These are phyloP conservation scores for Candida pini DNA, from an alignment of 805 yeast genomes.

Conservation along the genomic window DNA sequence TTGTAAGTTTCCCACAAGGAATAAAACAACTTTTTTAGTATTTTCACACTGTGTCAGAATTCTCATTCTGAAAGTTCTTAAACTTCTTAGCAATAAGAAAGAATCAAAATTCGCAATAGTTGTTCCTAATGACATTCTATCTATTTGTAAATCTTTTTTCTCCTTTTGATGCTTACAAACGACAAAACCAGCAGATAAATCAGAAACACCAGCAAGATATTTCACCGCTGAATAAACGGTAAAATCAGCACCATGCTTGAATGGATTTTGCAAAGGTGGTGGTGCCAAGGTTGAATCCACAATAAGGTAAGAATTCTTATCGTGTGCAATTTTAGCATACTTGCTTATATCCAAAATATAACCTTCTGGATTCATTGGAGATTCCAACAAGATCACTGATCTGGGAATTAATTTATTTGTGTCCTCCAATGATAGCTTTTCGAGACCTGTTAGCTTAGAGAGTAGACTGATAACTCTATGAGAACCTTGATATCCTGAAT, in stretches of 20 bases:
- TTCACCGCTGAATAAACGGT: slow-evolving; percentile 53
- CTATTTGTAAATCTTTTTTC: slow-evolving; percentile 30
- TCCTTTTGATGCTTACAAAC: slow-evolving; percentile 33
- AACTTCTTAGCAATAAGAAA: slow-evolving; percentile 40
- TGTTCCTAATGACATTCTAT: slow-evolving; percentile 43
- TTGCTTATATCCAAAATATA: slow-evolving; percentile 35
- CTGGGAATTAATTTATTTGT: slow-evolving; percentile 32
- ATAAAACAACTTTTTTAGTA: slow-evolving; percentile 38
- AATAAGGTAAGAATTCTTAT: slow-evolving; percentile 35
- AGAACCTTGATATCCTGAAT: slow-evolving; percentile 47
- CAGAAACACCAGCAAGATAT: slow-evolving; percentile 52
- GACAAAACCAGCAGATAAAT: slow-evolving; percentile 47
- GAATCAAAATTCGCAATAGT: slow-evolving; percentile 48
- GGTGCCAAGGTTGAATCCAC: slow-evolving; percentile 56
- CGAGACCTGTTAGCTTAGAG: slow-evolving; percentile 35
- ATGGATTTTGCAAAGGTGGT: slow-evolving; percentile 50
- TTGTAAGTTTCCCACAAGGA: slow-evolving; percentile 28
- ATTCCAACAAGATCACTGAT: slow-evolving; percentile 45
- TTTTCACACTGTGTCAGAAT: slow-evolving; percentile 40
- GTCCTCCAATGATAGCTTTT: slow-evolving; percentile 31
- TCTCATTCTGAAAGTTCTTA: slow-evolving; percentile 47
- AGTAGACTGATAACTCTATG: slow-evolving; percentile 43
- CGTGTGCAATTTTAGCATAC: slow-evolving; percentile 40
- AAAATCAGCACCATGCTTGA: slow-evolving; percentile 45
- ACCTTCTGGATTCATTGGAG: slow-evolving; percentile 53